Evolutionary conservation across 192 early-diverging fungal genomes (phyloP).

Genomic region (Obelidium mucronatum): DNA sequence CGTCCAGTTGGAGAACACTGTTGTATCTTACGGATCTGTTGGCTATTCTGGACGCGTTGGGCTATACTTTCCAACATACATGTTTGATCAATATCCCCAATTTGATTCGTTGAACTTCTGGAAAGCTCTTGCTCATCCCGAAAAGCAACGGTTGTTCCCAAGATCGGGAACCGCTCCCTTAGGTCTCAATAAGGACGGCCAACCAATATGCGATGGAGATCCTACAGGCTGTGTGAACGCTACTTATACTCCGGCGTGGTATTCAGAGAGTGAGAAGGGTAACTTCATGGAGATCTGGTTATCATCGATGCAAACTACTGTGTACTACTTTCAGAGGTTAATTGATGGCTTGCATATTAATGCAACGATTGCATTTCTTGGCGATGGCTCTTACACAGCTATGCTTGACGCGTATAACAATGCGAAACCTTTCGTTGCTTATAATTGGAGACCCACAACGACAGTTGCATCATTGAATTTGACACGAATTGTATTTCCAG

Average conservation of each 20-base stretch:
- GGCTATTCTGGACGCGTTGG: slow-evolving; percentile 32
- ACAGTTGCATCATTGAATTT: slow-evolving; percentile 7
- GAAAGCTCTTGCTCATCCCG: slow-evolving; percentile 15
- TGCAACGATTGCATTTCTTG: not conserved
- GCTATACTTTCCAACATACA: slow-evolving; percentile 19
- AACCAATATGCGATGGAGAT: slow-evolving; percentile 1
- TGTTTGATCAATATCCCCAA: slow-evolving; percentile 19
- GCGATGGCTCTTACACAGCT: not conserved
- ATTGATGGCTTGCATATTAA: slow-evolving; percentile 5
- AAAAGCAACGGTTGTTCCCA: slow-evolving; percentile 10
- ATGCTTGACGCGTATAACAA: not conserved
- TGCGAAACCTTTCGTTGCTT: not conserved
- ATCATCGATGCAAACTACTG: not conserved
- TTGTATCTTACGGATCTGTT: not conserved
- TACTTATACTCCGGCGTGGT: not conserved
- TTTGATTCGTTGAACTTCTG: slow-evolving; percentile 28
- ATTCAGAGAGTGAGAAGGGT: not conserved
- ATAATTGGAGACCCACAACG: not conserved
- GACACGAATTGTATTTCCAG: slow-evolving; percentile 15
- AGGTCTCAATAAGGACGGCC: not conserved
- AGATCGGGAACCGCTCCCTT: not conserved
- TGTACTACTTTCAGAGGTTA: not conserved
- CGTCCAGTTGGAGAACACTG: slow-evolving; percentile 2
- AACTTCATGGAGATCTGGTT: not conserved
- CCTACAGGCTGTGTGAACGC: slow-evolving; percentile 1